Base-by-base conservation (phyloP, 2,329 filamentous ascomycete species). In the Diplodia mutila region DNA sequence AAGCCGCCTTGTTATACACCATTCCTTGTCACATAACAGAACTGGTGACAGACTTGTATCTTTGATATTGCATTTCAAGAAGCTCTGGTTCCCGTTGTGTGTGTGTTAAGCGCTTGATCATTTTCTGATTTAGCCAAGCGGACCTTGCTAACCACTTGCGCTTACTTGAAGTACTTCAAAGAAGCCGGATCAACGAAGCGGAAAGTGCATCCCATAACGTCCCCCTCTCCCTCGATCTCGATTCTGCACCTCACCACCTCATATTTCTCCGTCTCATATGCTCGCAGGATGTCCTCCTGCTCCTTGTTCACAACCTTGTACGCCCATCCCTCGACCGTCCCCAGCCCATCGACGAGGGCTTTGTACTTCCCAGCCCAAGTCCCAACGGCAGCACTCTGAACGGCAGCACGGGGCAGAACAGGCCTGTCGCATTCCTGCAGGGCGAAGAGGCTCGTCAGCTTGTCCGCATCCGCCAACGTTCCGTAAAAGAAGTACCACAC, bases 401-500 rank as follows among this genome's bases (percentile, higher is more conserved):
- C 49, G 7, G 8, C 3, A 1, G 61, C 61, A 6, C 48, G 29
- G 3, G 11, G 16, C 14, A 65, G 61, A 0, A 53, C 16, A 0
- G 61, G 61, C 1, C 3, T 14, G 5, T 32, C 7, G 29, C 29
- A 32, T 11, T 39, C 23, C 6, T 53, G 48, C 16, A 61, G 16
- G 11, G 37, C 39, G 11, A 61, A 18, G 9, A 80, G 73, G 18
- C 74, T 70, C 7, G 64, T 66, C 1, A 82, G 74, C 5, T 79
- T 73, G 0, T 66, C 52, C 0, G 75, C 72, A 46, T 80, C 74
- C 14, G 72, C 70, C n/a, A 80, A 69, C 1, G 77, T 77, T 42
- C 77, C 77, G 66, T 80, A 79, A 71, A 80, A 78, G 70, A 80
- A 80, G 66, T 77, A 79, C 75, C 76, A 80, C 0, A 83, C 77